These are phyloP conservation scores for Microglena sp. DNA, from an alignment of 139 green algal genomes.

Conservation along the genomic window DNA sequence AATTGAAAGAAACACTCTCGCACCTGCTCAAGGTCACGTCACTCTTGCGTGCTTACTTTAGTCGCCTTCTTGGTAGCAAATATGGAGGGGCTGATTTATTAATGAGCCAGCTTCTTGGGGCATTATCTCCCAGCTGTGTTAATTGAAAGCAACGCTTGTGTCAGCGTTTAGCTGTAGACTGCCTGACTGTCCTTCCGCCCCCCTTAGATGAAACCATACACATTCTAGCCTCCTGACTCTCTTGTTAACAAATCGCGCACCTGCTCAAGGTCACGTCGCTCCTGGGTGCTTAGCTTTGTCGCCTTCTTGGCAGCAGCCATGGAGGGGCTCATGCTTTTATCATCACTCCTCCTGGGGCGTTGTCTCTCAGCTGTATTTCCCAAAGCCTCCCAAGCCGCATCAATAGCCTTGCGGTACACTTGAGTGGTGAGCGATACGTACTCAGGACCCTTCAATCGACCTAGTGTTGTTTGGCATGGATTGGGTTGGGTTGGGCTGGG, in stretches of 20 bases:
- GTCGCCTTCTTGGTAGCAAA: background rate
- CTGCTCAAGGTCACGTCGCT: conserved; percentile 39
- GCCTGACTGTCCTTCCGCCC: background rate
- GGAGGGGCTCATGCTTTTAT: conserved; percentile 2
- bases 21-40: background rate
- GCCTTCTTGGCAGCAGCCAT: conserved; percentile 7
- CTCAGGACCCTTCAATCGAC: conserved; percentile 75
- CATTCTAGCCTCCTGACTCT: background rate
- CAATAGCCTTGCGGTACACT: conserved; percentile 49
- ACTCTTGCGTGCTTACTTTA: background rate
- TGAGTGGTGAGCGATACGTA: conserved; percentile 71
- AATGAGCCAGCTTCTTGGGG: background rate
- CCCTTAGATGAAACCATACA: background rate
- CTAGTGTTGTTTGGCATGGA: too few species aligned
- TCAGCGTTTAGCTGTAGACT: background rate
- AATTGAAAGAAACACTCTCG: background rate
- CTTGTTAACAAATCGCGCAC: conserved; percentile 23
- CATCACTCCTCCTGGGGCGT: background rate
- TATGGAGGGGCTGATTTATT: background rate
- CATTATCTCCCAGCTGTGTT: too few species aligned
- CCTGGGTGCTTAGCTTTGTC: conserved; percentile 17
- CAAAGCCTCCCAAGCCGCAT: conserved; percentile 58
- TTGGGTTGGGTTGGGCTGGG: conserved; percentile 10
- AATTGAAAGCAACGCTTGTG: too few species aligned
- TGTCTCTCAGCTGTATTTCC: background rate